Evolutionary conservation across 768 basidiomycete species (phyloP).

Genomic region (Russula sp.): DNA sequence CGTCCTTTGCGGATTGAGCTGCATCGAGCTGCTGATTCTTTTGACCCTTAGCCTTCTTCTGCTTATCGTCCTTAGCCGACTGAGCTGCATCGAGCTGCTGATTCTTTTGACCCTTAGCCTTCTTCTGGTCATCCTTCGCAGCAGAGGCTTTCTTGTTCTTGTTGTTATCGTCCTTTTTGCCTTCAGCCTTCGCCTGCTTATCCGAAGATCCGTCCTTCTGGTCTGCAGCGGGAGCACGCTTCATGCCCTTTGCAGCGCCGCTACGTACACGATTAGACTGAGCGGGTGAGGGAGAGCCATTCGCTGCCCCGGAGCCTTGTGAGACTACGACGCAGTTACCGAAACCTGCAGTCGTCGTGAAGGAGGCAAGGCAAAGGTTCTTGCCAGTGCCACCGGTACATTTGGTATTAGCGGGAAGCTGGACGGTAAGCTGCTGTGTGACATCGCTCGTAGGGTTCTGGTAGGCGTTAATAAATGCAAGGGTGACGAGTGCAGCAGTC

Average conservation of each 20-base stretch:
- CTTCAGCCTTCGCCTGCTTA: neutral
- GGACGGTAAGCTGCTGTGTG: constrained; percentile 36
- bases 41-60: no score
- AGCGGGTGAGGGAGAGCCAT: neutral
- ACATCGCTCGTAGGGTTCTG: constrained; percentile 35
- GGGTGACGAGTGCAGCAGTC: neutral
- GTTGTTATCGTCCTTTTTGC: neutral
- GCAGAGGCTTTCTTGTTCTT: neutral
- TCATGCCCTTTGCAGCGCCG: constrained; percentile 3
- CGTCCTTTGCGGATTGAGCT: neutral
- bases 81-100: neutral
- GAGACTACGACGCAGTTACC: constrained; percentile 47
- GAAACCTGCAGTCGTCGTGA: constrained; percentile 43
- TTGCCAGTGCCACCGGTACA: constrained; percentile 42
- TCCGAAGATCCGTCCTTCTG: neutral
- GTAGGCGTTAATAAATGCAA: neutral
- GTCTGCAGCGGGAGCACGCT: neutral
- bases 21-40: no score
- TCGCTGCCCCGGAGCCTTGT: constrained; percentile 22
- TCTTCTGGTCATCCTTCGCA: neutral
- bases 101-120: no score
- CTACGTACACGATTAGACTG: neutral
- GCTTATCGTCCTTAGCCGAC: neutral
- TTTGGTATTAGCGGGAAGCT: constrained; percentile 41
- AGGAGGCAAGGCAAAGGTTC: constrained; percentile 45